Percentiles rank a stretch among this genome's conserved stretches.
Conservation (phyloP, 805 yeast genomes). For the Wickerhamomyces sydowiorum region DNA sequence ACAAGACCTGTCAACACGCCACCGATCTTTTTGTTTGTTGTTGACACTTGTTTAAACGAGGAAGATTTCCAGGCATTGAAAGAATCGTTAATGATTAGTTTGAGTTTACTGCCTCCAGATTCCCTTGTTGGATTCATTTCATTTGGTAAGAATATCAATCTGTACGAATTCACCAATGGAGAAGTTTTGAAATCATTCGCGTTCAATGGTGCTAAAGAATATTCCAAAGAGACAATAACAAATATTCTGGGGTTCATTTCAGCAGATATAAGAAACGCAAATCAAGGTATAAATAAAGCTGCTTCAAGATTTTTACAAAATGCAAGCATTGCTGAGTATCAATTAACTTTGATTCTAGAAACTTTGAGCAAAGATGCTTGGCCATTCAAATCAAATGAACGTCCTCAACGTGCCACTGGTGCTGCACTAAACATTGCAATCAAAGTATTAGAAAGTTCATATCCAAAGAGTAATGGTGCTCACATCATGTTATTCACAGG, state of each 20-base stretch:
- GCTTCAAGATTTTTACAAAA: conserved; percentile 13
- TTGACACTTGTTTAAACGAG: conserved; percentile 49
- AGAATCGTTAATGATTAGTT: conserved; percentile 40
- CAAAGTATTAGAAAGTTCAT: conserved; percentile 30
- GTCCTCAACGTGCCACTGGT: conserved; percentile 55
- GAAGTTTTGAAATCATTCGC: conserved; percentile 30
- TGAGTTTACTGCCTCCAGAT: conserved; percentile 46
- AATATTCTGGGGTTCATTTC: conserved; percentile 39
- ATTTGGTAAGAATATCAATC: conserved; percentile 53
- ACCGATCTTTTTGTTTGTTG: conserved; percentile 46
- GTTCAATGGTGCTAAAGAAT: conserved; percentile 53
- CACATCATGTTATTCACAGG: conserved; percentile 50
- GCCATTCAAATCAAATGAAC: conserved; percentile 36
- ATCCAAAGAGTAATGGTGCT: conserved; percentile 42
- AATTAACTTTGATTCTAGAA: conserved; percentile 42
- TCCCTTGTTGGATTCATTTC: conserved; percentile 53
- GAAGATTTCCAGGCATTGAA: conserved; percentile 48
- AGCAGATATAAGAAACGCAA: conserved; percentile 20
- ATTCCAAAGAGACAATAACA: conserved; percentile 42
- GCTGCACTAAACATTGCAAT: conserved; percentile 48
- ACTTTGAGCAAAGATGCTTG: conserved; percentile 43
- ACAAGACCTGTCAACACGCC: conserved; percentile 27
- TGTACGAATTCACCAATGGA: conserved; percentile 43
- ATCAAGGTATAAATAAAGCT: conserved; percentile 2
- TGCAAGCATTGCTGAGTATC: conserved; percentile 36